These are phyloP conservation scores for Barnettozyma populi DNA, from an alignment of 805 yeast species.

Conservation along the genomic window DNA sequence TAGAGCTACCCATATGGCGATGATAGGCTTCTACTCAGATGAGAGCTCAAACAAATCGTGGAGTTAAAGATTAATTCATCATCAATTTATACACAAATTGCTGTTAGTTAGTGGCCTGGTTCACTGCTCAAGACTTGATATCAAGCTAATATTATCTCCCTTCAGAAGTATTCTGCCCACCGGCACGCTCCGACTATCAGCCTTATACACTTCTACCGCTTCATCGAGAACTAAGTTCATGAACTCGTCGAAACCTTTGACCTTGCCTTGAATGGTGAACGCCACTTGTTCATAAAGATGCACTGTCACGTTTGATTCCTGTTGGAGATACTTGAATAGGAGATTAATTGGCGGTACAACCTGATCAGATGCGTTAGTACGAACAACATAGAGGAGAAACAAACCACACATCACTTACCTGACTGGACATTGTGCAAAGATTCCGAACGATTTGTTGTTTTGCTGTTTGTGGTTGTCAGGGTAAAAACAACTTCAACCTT, in stretches of 20 bases:
- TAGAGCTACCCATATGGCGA: too few species aligned
- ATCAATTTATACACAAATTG: background rate
- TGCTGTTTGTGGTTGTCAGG: background rate
- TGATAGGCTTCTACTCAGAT: too few species aligned
- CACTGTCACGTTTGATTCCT: conserved; percentile 69
- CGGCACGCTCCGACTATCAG: conserved; percentile 43
- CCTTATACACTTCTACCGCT: conserved; percentile 56
- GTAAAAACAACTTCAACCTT: background rate
- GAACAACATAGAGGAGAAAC: background rate
- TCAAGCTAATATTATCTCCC: conserved; percentile 89
- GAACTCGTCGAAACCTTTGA: conserved; percentile 94
- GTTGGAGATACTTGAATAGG: conserved; percentile 80
- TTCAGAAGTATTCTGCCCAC: conserved; percentile 76
- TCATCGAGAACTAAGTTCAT: conserved; percentile 76
- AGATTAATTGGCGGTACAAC: conserved; percentile 90
- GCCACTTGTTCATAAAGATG: conserved; percentile 89
- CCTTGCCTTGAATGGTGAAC: conserved; percentile 71
- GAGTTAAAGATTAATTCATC: background rate
- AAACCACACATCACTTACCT: conserved; percentile 1
- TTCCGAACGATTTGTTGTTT: background rate
- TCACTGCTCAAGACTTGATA: conserved; percentile 31
- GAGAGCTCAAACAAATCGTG: too few species aligned
- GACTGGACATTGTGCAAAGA: conserved; percentile 18
- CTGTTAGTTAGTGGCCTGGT: too few species aligned
- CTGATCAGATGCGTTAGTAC: conserved; percentile 22